phyloP scores from a whole-genome alignment of 257 asterid species.

The Avicennia marina region DNA sequence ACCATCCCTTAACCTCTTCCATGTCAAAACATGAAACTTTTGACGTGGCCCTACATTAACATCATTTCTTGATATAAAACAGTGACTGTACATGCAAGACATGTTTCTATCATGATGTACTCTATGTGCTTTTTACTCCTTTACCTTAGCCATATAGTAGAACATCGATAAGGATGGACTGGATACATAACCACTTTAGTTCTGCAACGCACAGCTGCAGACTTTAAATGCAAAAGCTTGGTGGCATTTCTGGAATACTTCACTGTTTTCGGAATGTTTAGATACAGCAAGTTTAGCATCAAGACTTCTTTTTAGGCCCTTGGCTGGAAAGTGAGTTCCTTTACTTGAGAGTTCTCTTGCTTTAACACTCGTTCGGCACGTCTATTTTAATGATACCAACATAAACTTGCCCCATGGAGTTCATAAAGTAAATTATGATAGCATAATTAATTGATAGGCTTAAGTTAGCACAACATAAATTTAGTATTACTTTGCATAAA shows the following conservation, averaged over 20 bases:
- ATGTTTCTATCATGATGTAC: constrained; percentile 22
- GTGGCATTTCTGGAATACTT: too few relatives aligned
- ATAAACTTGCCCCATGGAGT: too few relatives aligned
- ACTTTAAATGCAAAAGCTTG: constrained; percentile 3
- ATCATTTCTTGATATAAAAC: constrained; percentile 22
- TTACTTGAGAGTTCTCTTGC: constrained; percentile 14
- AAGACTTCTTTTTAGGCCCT: constrained; percentile 9
- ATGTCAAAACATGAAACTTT: constrained; percentile 26
- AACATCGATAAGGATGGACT: not conserved
- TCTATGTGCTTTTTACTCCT: constrained; percentile 1
- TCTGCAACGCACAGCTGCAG: constrained; percentile 2
- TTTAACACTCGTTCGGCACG: constrained; percentile 16
- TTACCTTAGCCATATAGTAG: not conserved
- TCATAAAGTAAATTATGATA: too few relatives aligned
- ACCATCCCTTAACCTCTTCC: constrained; percentile 15
- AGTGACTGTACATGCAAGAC: constrained; percentile 16
- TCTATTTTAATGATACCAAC: constrained; percentile 13
- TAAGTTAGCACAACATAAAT: too few relatives aligned
- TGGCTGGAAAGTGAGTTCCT: constrained; percentile 22
- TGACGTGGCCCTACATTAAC: constrained; percentile 24
- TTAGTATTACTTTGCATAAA: too few relatives aligned
- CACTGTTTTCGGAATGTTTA: too few relatives aligned
- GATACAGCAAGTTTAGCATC: constrained; percentile 8
- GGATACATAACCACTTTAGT: constrained; percentile 3
- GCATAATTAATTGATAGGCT: too few relatives aligned